These are phyloP conservation scores for Penicillium capsulatum DNA, from an alignment of 2,329 filamentous ascomycete species.

Conservation along the genomic window DNA sequence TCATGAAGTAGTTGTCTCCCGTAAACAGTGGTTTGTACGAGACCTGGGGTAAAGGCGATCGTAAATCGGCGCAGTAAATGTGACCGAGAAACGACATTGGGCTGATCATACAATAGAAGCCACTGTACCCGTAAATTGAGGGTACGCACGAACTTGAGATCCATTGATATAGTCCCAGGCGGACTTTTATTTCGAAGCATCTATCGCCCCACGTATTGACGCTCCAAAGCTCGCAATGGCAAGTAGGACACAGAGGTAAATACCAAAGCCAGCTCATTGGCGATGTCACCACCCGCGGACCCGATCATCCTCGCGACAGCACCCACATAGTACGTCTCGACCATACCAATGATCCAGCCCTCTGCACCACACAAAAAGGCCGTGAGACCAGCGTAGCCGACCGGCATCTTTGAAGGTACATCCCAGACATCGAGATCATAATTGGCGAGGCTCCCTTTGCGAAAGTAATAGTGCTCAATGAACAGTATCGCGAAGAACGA, in stretches of 20 bases:
- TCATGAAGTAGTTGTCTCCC: no score
- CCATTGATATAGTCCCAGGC: no score
- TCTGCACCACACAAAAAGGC: constrained; percentile 47
- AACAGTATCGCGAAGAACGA: constrained; percentile 49
- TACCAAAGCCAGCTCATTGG: constrained; percentile 51
- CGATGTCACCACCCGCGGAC: constrained; percentile 47
- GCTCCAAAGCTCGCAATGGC: constrained; percentile 49
- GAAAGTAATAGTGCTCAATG: constrained; percentile 49
- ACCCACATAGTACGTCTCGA: constrained; percentile 54
- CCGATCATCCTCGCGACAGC: constrained; percentile 45
- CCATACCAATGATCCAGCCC: constrained; percentile 57
- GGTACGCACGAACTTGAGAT: no score
- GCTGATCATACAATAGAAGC: no score
- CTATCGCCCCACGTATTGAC: constrained; percentile 45
- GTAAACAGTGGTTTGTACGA: no score
- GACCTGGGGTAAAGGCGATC: no score
- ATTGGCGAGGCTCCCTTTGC: constrained; percentile 39
- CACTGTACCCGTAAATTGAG: no score
- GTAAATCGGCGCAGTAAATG: no score
- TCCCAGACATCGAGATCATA: constrained; percentile 52
- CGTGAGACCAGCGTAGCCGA: constrained; percentile 42
- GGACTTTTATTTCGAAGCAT: no score
- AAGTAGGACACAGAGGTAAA: constrained; percentile 48
- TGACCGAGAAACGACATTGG: no score
- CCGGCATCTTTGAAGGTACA: constrained; percentile 41